Base-by-base conservation (phyloP, 2,329 filamentous ascomycete genomes). In the Hypocreales sp. region DNA sequence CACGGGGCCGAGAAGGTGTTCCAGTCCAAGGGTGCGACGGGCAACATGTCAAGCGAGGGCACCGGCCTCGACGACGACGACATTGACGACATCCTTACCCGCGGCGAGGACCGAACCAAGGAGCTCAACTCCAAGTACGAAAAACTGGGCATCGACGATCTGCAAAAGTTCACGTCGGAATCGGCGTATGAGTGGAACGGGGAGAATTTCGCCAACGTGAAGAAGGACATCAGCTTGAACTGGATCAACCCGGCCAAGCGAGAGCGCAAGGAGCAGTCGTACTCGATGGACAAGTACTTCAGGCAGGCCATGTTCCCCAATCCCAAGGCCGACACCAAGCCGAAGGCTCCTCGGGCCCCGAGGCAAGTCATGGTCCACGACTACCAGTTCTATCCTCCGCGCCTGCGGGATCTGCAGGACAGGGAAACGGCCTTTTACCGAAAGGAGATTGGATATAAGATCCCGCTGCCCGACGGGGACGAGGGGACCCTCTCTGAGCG, bases 231-330 rank as follows among this genome's bases (percentile, higher is more conserved):
- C 36, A 83, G 82, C 26, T 69, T 94, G 38, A 86, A 65, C 45
- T 98, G 92, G 92, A 98, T 98, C 58, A 93, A 98, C 44, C 92
- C 90, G 3, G 76, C 87, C 11, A 98, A 98, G 64, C 86, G 90
- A 53, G 92, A 98, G 58, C 81, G 90, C 44, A 98, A 95, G 53
- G 87, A 95, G 47, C 84, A 94, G 48, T 84, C 83, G 5, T 98
- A 98, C 50, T 94, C 87, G 1, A 93, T 98, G 61, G 92, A 98
- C 51, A 92, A 94, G 53, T 98, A 98, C 58, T 98, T 95, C 57
- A 79, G 87, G 38, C 77, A 92, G 43, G 82, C 84, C 8, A 69
- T 98, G 45, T 79, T 80, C 41, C 65, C 65, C 8, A 67, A 71
- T 20, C 90, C 81, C 74, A 83, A 51, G 72, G 77, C 82, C 21